phyloP scores from a whole-genome alignment of 2,329 filamentous ascomycete genomes.

The Colletotrichum costaricense region DNA sequence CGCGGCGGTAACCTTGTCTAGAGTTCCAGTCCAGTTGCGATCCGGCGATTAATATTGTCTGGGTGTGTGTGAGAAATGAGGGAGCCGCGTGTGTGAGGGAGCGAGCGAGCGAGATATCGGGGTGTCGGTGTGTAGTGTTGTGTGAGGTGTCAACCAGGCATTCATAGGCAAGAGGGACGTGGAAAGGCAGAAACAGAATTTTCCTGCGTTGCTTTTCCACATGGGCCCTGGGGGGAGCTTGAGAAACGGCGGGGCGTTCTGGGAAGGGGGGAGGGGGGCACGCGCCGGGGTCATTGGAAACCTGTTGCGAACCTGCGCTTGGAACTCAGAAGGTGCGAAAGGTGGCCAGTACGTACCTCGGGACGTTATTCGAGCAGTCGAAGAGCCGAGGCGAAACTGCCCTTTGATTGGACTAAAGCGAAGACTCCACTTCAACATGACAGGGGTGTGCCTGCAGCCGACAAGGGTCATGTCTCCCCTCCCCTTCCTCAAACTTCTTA shows the following conservation, averaged over 20 bases:
- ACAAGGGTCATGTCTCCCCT: not conserved
- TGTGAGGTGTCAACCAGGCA: conserved; percentile 20
- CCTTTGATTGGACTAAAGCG: not conserved
- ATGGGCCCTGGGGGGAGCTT: not conserved
- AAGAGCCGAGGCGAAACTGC: conserved; percentile 3
- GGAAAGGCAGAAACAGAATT: conserved; percentile 24
- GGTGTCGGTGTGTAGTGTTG: conserved; percentile 7
- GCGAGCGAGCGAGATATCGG: not conserved
- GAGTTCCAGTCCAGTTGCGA: not conserved
- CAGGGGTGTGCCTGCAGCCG: conserved; percentile 26
- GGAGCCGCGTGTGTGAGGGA: too few species aligned
- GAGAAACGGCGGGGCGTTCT: conserved; percentile 1
- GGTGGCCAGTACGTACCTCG: not conserved
- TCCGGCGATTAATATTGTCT: not conserved
- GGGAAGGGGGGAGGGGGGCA: conserved; percentile 11
- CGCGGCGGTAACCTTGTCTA: not conserved
- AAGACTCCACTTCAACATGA: not conserved
- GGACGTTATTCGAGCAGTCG: not conserved
- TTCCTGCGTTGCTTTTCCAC: conserved; percentile 19
- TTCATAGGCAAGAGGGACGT: conserved; percentile 6
- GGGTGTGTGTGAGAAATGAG: conserved; percentile 1
- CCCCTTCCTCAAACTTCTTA: not conserved
- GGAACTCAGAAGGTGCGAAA: not conserved
- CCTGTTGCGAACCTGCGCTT: not conserved
- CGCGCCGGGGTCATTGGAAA: conserved; percentile 5